These are phyloP conservation scores for Knoxia roxburghii DNA, from an alignment of 257 asterid genomes.

Conservation along the genomic window DNA sequence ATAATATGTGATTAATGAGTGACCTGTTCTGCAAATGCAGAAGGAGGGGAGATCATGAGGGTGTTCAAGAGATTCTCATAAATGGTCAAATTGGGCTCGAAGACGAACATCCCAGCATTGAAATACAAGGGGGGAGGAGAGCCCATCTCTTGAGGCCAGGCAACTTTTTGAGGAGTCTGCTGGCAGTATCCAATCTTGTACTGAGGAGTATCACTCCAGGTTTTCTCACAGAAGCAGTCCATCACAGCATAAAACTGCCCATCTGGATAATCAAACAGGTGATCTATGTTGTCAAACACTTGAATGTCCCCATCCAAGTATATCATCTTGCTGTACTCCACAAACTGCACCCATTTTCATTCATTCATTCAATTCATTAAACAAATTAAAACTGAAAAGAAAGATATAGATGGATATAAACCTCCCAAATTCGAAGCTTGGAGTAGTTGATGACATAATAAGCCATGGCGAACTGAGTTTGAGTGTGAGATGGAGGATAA, in stretches of 20 bases:
- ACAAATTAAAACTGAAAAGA: too few relatives aligned
- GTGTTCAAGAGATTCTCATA: slow-evolving; percentile 9
- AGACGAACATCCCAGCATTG: slow-evolving; percentile 23
- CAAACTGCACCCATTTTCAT: too few relatives aligned
- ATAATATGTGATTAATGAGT: too few relatives aligned
- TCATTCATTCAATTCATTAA: neutral
- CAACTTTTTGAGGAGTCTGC: slow-evolving; percentile 13
- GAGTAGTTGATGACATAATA: slow-evolving; percentile 36
- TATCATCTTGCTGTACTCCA: slow-evolving; percentile 24
- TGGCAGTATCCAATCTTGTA: slow-evolving; percentile 22
- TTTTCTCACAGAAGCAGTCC: slow-evolving; percentile 25
- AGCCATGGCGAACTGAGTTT: slow-evolving; percentile 31
- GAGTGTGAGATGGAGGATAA: slow-evolving; percentile 23
- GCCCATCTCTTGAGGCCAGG: slow-evolving; percentile 13
- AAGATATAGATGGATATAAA: too few relatives aligned
- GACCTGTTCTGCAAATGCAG: slow-evolving; percentile 23
- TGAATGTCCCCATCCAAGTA: slow-evolving; percentile 26
- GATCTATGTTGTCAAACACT: slow-evolving; percentile 20
- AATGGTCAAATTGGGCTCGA: slow-evolving; percentile 16
- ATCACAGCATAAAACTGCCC: slow-evolving; percentile 19
- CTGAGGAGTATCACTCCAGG: slow-evolving; percentile 14
- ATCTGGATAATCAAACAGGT: slow-evolving; percentile 15
- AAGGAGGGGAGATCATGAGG: slow-evolving; percentile 15
- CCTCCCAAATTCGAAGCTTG: slow-evolving; percentile 41
- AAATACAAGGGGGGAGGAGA: slow-evolving; percentile 18